Conservation (phyloP, 2,329 filamentous ascomycete genomes). For the Neopestalotiopsis sp. region DNA sequence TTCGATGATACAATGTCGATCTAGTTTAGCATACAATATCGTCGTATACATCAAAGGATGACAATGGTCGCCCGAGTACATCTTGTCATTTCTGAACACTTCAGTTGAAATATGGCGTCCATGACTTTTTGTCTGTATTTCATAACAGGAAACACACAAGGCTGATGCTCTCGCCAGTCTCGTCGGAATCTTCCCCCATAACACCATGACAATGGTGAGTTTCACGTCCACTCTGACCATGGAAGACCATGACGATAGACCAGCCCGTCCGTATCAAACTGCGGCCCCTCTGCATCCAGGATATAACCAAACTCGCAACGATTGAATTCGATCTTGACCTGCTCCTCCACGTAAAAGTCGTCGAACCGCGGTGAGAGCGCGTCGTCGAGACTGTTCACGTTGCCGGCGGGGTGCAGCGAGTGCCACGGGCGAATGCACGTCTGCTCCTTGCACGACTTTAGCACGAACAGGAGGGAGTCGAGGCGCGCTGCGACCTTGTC, state of each 20-base stretch:
- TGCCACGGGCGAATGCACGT: conserved; percentile 62
- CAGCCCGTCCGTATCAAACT: conserved; percentile 16
- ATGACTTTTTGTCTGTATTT: no score
- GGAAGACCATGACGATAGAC: conserved; percentile 10
- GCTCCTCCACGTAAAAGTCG: conserved; percentile 53
- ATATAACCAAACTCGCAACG: conserved; percentile 63
- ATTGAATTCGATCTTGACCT: conserved; percentile 55
- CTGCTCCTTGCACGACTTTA: conserved; percentile 63
- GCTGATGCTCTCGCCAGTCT: neutral
- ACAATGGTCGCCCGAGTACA: no score
- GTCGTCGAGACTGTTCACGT: conserved; percentile 54
- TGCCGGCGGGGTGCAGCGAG: conserved; percentile 56
- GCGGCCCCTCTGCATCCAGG: conserved; percentile 54
- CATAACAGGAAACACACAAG: neutral
- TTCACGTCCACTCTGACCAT: conserved; percentile 12
- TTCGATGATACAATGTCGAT: no score
- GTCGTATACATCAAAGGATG: no score
- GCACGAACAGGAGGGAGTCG: conserved; percentile 61
- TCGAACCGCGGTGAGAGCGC: conserved; percentile 57
- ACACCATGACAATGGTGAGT: neutral
- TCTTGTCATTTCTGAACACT: no score
- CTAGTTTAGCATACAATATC: no score
- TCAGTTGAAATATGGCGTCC: no score
- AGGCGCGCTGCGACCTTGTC: conserved; percentile 53
- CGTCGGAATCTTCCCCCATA: neutral